Base-by-base conservation (phyloP, 2,329 filamentous ascomycete genomes). In the Tolypocladium inflatum region DNA sequence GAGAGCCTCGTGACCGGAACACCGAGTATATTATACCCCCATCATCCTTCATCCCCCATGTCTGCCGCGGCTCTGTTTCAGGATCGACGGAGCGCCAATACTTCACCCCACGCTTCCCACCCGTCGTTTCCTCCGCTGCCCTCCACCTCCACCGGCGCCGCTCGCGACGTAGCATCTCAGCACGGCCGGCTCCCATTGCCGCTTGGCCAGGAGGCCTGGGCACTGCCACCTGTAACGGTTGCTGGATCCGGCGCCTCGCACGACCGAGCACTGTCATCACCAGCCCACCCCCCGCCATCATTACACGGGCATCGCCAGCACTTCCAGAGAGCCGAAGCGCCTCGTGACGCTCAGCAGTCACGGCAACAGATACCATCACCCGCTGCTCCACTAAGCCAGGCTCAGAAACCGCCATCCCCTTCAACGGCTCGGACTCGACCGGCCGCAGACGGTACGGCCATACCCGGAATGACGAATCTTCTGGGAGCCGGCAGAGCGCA, bases 401-500 rank as follows among this genome's bases (percentile, higher is more conserved):
- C 52, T 13, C 52, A 21, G 15, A 48, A 11, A 33, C 26, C 45
- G n/a, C 39, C 42, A 42, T 9, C 56, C 19, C 52, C n/a, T 19
- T 26, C n/a, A 38, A 21, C 26, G 57, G 13, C 17, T 10, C 7
- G 51, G 19, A 48, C 21, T 30, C 50, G 30, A n/a, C 51, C 51
- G 23, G 37, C 48, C 17, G 33, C 39, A 21, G 42, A 58, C 42
- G 50, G 43, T 39, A 23, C 57, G n/a, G 45, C 57, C 54, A 50
- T 56, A 26, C 55, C 59, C 23, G 58, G 55, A 35, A 62, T 70
- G 19, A 66, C 68, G 4, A 71, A 70, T 55, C 61, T 70, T 1
- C 43, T 71, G 15, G 66, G 63, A 1, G 41, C 61, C 9, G 60
- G 58, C 41, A 61, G 65, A 48, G 59, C 58, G 3, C 55, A 60